Conservation (phyloP, 768 basidiomycete species). For the Lyophyllum semitale region DNA sequence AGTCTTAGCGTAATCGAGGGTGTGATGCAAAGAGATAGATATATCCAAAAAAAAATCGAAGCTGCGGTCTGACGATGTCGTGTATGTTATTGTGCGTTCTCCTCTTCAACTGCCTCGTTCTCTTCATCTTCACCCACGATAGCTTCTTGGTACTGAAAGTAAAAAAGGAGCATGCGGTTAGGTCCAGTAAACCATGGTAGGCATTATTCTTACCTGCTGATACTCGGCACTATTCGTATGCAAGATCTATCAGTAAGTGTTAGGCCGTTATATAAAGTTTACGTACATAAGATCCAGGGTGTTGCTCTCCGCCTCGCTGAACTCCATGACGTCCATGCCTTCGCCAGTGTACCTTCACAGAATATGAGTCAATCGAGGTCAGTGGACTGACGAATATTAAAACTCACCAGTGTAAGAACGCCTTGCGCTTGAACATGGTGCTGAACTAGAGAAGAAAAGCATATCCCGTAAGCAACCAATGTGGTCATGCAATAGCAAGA, state of each 20-base stretch:
- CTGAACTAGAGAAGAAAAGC: conserved; percentile 51
- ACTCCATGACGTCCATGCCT: conserved; percentile 89
- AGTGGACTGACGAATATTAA: neutral
- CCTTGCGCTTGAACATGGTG: conserved; percentile 80
- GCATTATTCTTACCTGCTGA: conserved; percentile 60
- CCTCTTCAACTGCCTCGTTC: conserved; percentile 33
- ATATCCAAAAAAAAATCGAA: neutral
- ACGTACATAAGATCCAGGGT: conserved; percentile 78
- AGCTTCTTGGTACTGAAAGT: conserved; percentile 62
- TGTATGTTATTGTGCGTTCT: conserved; percentile 17
- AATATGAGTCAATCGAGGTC: neutral
- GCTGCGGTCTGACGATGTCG: neutral
- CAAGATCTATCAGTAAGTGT: neutral
- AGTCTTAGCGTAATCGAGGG: conserved; percentile 8
- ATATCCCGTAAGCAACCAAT: conserved; percentile 6
- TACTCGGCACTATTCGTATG: conserved; percentile 71
- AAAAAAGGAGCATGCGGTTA: neutral
- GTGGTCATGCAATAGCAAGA: neutral
- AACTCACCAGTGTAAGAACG: conserved; percentile 80
- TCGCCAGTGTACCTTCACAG: conserved; percentile 73
- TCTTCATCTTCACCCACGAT: conserved; percentile 44
- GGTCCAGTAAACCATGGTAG: neutral
- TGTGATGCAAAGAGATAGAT: neutral
- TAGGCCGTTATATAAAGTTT: neutral
- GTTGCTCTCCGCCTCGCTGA: conserved; percentile 88